Conservation (phyloP, 345 rosid genomes). For the rapeseed (Brassica napus) region DNA sequence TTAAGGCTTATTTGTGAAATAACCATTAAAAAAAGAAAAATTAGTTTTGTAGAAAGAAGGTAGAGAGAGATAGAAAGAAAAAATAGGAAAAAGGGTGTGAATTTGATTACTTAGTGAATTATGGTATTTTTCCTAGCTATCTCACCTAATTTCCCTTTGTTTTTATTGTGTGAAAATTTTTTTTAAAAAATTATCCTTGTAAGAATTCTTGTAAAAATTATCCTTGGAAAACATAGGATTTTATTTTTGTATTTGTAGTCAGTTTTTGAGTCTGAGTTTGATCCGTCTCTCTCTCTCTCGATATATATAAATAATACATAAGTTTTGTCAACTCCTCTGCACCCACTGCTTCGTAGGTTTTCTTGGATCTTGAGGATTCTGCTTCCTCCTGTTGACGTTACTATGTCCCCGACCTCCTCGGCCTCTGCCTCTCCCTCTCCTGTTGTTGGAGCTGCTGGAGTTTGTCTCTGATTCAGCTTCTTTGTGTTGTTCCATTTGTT, state of each 20-base stretch:
- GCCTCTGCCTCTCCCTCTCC: conserved; percentile 18
- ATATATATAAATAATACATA: neutral
- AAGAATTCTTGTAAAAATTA: too few species aligned
- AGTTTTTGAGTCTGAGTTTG: neutral
- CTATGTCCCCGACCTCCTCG: conserved; percentile 13
- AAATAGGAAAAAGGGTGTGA: too few species aligned
- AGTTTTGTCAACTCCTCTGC: conserved; percentile 29
- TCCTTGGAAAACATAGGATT: too few species aligned
- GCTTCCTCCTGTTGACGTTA: conserved; percentile 26
- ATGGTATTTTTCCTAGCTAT: too few species aligned
- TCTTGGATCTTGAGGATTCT: conserved; percentile 29
- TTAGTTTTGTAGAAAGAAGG: too few species aligned
- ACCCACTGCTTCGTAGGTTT: conserved; percentile 36
- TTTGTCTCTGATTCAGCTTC: conserved; percentile 35
- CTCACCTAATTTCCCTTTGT: too few species aligned
- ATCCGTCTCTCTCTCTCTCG: neutral
- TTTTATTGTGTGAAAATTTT: too few species aligned
- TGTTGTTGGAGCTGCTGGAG: conserved; percentile 41
- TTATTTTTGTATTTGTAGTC: neutral
- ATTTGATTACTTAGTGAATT: too few species aligned
- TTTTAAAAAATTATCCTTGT: too few species aligned
- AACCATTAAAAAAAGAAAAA: too few species aligned
- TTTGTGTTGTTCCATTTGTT: conserved; percentile 33
- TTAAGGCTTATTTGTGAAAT: too few species aligned
- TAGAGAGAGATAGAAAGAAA: too few species aligned